Conservation (phyloP, 2,329 filamentous ascomycete genomes). For the Alternaria triticimaculans region DNA sequence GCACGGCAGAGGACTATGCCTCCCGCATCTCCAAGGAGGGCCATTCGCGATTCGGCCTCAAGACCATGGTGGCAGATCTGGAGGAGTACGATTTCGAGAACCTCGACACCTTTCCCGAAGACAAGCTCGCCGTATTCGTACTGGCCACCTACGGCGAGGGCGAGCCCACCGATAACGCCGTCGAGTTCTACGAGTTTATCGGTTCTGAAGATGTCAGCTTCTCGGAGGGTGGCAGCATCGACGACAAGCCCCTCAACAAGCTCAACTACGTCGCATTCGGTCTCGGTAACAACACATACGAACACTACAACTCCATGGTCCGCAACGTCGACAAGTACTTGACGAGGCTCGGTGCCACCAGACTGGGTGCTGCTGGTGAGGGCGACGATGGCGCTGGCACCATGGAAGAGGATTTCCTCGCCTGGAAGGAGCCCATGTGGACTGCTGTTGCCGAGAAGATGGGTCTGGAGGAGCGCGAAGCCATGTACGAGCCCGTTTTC, state of each 20-base stretch:
- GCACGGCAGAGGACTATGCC: conserved; percentile 97
- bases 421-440: conserved; percentile 99
- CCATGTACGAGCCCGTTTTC: conserved; percentile 93
- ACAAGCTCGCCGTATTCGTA: conserved; percentile 94
- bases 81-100: conserved; percentile 98
- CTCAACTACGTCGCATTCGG: conserved; percentile 96
- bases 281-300: conserved; percentile 98
- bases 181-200: conserved; percentile 98
- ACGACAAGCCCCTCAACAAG: conserved; percentile 76
- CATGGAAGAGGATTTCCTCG: conserved; percentile 99
- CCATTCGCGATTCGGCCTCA: conserved; percentile 91
- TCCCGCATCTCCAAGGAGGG: conserved; percentile 96
- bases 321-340: conserved; percentile 85
- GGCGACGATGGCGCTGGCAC: conserved; percentile 97
- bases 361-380: conserved; percentile 88
- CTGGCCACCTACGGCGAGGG: conserved; percentile 98
- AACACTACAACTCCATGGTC: conserved; percentile 99
- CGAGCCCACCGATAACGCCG: conserved; percentile 97
- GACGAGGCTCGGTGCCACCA: conserved; percentile 79
- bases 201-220: conserved; percentile 81
- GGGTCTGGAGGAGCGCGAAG: conserved; percentile 91
- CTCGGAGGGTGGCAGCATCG: conserved; percentile 67
- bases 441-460: conserved; percentile 80
- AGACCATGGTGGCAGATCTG: conserved; percentile 97
- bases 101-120: conserved; percentile 83